Evolutionary conservation across 805 yeast species (phyloP).

Genomic region (Wickerhamomyces chaumierensis): DNA sequence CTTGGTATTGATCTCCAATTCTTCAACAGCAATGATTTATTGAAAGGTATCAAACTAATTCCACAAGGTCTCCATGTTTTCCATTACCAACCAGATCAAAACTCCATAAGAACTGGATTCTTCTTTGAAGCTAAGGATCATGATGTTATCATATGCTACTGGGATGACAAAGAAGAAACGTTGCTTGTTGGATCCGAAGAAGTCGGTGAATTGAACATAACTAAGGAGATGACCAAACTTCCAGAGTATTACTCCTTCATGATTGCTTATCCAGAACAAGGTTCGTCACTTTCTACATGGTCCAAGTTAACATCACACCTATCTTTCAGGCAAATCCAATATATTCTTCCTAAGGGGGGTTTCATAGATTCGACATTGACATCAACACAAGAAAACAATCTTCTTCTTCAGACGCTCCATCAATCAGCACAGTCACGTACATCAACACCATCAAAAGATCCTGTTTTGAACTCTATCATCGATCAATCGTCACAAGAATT

Average conservation of each 20-base stretch:
- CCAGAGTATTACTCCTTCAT: slow-evolving; percentile 26
- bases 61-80: slow-evolving; percentile 42
- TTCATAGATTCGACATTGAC: slow-evolving; percentile 33
- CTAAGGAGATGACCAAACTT: slow-evolving; percentile 19
- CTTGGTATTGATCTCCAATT: slow-evolving; percentile 40
- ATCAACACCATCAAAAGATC: slow-evolving; percentile 19
- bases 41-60: slow-evolving; percentile 41
- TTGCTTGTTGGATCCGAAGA: slow-evolving; percentile 18
- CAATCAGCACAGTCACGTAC: slow-evolving; percentile 19
- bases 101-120: slow-evolving; percentile 31
- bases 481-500: slow-evolving; percentile 26
- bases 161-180: slow-evolving; percentile 26
- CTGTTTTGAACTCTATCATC: slow-evolving; percentile 20
- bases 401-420: slow-evolving; percentile 26
- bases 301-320: slow-evolving; percentile 11
- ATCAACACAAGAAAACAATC: slow-evolving; percentile 36
- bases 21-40: slow-evolving; percentile 27
- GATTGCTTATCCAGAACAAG: slow-evolving; percentile 28
- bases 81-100: slow-evolving; percentile 32
- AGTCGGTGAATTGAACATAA: slow-evolving; percentile 21
- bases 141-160: slow-evolving; percentile 22
- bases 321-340: slow-evolving; percentile 18
- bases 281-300: slow-evolving; percentile 15
- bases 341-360: slow-evolving; percentile 16
- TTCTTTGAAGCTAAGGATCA: slow-evolving; percentile 24